These are phyloP conservation scores for Cordyceps pruinosa DNA, from an alignment of 2,329 filamentous ascomycete species.

Conservation along the genomic window DNA sequence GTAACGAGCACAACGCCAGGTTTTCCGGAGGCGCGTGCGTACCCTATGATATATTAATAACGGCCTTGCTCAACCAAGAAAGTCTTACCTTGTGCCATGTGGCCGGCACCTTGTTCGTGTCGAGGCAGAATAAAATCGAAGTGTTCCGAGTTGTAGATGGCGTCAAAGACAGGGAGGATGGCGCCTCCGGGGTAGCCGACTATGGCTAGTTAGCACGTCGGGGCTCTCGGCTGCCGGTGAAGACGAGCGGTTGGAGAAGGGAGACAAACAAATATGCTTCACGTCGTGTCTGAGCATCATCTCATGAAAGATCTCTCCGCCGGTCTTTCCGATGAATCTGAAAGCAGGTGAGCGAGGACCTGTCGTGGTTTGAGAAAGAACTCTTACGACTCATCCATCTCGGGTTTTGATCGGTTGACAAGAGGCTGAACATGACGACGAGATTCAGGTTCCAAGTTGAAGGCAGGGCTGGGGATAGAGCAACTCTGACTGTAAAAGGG, in stretches of 20 bases:
- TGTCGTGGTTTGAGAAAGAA: no score
- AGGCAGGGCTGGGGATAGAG: no score
- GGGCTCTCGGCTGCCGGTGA: no score
- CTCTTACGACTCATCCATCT: no score
- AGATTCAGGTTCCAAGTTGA: no score
- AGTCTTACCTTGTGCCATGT: constrained; percentile 99
- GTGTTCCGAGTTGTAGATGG: constrained; percentile 93
- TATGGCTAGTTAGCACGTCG: background rate
- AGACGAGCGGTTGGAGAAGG: no score
- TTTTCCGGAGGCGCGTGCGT: constrained; percentile 87
- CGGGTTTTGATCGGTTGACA: no score
- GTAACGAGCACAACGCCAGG: constrained; percentile 95
- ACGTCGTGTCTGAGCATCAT: constrained; percentile 95
- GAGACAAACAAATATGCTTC: constrained; percentile 64
- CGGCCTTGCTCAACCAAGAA: no score
- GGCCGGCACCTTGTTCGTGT: constrained; percentile 95
- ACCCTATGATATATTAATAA: no score
- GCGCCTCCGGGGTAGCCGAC: constrained; percentile 88
- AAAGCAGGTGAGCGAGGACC: no score
- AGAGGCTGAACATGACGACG: no score
- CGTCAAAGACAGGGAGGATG: constrained; percentile 96
- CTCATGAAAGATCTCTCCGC: constrained; percentile 96
- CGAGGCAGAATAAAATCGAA: constrained; percentile 93
- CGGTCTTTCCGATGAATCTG: constrained; percentile 88
- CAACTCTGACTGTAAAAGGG: no score